Percentiles rank a stretch among this genome's conserved stretches.
These are phyloP conservation scores for Hippophae tibetana DNA, from an alignment of 306 rosid genomes.

Conservation along the genomic window DNA sequence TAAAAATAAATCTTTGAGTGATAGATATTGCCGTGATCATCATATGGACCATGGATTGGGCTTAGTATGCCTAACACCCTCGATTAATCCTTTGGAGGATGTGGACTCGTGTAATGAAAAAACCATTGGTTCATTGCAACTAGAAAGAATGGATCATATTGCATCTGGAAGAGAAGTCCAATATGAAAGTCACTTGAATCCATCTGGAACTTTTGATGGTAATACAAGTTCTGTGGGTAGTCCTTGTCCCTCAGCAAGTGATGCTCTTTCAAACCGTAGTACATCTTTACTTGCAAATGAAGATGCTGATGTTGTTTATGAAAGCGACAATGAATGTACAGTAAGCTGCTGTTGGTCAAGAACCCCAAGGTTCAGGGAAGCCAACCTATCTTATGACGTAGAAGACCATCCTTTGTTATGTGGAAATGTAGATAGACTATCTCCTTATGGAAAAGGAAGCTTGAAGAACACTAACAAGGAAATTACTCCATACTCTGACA, in stretches of 20 bases:
- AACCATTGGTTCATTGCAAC: conserved; percentile 19
- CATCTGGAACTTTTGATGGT: conserved; percentile 27
- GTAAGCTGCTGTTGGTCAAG: conserved; percentile 60
- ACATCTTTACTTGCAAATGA: conserved; percentile 20
- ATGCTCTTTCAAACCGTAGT: conserved; percentile 27
- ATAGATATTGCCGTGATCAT: conserved; percentile 31
- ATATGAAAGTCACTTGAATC: conserved; percentile 22
- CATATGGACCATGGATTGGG: conserved; percentile 30
- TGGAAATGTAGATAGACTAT: conserved; percentile 26
- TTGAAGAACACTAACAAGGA: conserved; percentile 31
- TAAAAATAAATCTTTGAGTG: conserved; percentile 28
- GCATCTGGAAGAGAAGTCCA: conserved; percentile 15
- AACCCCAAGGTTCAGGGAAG: conserved; percentile 54
- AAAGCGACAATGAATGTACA: conserved; percentile 44
- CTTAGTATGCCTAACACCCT: conserved; percentile 25
- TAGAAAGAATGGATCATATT: conserved; percentile 28
- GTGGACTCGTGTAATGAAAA: conserved; percentile 23
- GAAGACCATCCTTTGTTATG: conserved; percentile 50
- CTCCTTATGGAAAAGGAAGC: conserved; percentile 23
- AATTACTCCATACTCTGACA: conserved; percentile 33
- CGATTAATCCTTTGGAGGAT: conserved; percentile 31
- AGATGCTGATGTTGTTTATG: conserved; percentile 31
- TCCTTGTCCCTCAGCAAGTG: conserved; percentile 38
- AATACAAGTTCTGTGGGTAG: conserved; percentile 27
- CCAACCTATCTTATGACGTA: conserved; percentile 24